Percentiles rank a stretch among this genome's conserved stretches.
These are phyloP conservation scores for Epichloe sibirici DNA, from an alignment of 2,329 filamentous ascomycete genomes.

Conservation along the genomic window DNA sequence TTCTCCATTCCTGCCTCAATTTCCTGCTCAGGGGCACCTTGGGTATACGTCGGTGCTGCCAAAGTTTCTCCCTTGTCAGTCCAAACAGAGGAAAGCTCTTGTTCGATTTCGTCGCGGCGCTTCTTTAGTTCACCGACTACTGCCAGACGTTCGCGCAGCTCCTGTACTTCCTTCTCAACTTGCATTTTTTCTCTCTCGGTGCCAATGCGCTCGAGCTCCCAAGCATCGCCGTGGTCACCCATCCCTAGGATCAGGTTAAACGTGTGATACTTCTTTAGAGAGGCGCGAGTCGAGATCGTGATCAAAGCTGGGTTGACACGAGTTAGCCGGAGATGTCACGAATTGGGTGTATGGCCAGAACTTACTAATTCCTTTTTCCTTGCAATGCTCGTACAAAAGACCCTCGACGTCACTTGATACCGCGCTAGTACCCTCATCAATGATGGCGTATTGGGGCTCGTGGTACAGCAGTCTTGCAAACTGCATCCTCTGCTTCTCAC, in stretches of 20 bases:
- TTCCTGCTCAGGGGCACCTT: constrained; percentile 6
- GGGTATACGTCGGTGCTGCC: constrained; percentile 33
- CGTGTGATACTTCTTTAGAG: constrained; percentile 89
- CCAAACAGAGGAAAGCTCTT: constrained; percentile 58
- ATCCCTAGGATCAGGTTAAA: constrained; percentile 78
- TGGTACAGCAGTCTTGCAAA: constrained; percentile 88
- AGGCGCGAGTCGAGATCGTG: constrained; percentile 88
- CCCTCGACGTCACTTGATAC: constrained; percentile 93
- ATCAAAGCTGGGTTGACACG: constrained; percentile 54
- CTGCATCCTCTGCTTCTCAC: constrained; percentile 92
- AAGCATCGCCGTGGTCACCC: constrained; percentile 70
- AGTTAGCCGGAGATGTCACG: constrained; percentile 6
- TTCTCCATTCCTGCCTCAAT: background rate
- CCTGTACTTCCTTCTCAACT: constrained; percentile 80
- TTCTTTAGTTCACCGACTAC: constrained; percentile 78
- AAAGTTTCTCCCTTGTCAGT: constrained; percentile 38
- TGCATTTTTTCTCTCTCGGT: constrained; percentile 92
- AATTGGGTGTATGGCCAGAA: constrained; percentile 13
- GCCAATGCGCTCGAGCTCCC: constrained; percentile 89
- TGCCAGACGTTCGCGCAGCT: constrained; percentile 66
- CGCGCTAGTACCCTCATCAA: constrained; percentile 91
- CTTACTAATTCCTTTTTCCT: constrained; percentile 86
- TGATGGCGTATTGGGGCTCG: constrained; percentile 84
- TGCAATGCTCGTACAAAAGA: constrained; percentile 81
- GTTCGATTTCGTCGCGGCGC: constrained; percentile 68